phyloP scores from a whole-genome alignment of 352 stramenopile species.

The Globisporangium abappressorium region DNA sequence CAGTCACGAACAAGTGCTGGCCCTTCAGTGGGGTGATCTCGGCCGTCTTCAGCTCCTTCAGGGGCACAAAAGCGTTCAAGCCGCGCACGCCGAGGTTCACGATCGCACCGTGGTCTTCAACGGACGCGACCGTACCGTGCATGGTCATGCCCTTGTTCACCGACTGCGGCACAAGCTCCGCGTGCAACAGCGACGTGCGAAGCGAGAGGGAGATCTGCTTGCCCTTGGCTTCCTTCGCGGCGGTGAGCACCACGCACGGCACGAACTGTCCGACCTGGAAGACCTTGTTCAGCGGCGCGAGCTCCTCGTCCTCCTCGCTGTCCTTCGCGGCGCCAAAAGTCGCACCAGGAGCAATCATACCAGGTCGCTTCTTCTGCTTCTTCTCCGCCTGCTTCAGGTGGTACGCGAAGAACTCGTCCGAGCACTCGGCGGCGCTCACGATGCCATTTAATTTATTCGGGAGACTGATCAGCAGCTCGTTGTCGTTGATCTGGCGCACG shows the following conservation, averaged over 20 bases:
- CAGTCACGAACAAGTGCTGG: conserved; percentile 67
- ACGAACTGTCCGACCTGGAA: conserved; percentile 85
- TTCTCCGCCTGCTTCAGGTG: conserved; percentile 20
- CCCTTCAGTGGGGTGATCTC: conserved; percentile 36
- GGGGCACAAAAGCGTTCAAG: conserved; percentile 72
- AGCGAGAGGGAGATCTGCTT: conserved; percentile 92
- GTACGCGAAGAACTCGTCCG: conserved; percentile 68
- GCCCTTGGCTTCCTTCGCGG: conserved; percentile 63
- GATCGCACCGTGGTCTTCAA: conserved; percentile 95
- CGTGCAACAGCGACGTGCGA: conserved; percentile 84
- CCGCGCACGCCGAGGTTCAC: conserved; percentile 88
- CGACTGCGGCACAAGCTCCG: conserved; percentile 54
- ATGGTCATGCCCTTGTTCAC: conserved; percentile 73
- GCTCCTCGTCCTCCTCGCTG: conserved; percentile 25
- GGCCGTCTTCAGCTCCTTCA: conserved; percentile 57
- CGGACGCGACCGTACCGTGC: conserved; percentile 81
- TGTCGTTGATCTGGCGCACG: conserved; percentile 87
- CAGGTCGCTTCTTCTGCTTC: conserved; percentile 24
- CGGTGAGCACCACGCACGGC: conserved; percentile 74
- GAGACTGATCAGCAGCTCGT: conserved; percentile 83
- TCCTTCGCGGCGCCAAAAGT: neutral
- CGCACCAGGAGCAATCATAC: conserved; percentile 7
- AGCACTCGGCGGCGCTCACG: conserved; percentile 73
- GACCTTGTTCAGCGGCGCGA: conserved; percentile 49
- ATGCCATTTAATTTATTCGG: conserved; percentile 94